Base-by-base conservation (phyloP, 805 yeast genomes). In the Metschnikowia henanensis region DNA sequence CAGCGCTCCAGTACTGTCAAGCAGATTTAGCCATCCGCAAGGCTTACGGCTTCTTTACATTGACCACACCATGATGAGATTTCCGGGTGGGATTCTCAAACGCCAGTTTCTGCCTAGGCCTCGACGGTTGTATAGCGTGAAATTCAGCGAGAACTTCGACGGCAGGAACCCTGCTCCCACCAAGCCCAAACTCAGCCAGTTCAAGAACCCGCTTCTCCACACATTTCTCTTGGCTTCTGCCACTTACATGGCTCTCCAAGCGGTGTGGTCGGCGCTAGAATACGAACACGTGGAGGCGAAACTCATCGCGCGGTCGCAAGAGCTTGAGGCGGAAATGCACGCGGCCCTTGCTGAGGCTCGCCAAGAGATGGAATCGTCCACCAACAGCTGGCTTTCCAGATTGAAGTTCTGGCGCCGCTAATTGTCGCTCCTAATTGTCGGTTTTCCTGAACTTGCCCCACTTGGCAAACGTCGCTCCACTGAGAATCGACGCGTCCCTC, bases 151-250 rank as follows among this genome's bases (percentile, higher is more conserved):
- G 22, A 41, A 42, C 20, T 50, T 56, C 25, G 53, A 51, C n/a
- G 49, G 53, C 13, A 46, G 35, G 15, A 41, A 42, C 30, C 45
- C 52, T 13, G 31, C 39, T 10, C 40, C 43, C 16, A 18, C 43
- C 6, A 65, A 64, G 42, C 75, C 75, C 6, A 55, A 44, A 19
- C 40, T 71, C 19, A 51, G 65, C 17, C 70, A 71, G 49, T 71
- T 71, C 57, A 61, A 58, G 31, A 56, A 55, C 43, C 72, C 76
- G 4, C 51, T 70, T 25, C 56, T 66, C 32, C 69, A 71, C 52
- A 57, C 67, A 2, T 68, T 71, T 39, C 59, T 71, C 21, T 47
- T 71, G 23, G 73, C 75, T 5, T 65, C 72, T 1, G 57, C 71
- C 2, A 60, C 72, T 1, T 71, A 65, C 51, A 58, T 71, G 53